Evolutionary conservation across 2,329 filamentous ascomycete genomes (phyloP).

Genomic region (Fusarium scirpi): DNA sequence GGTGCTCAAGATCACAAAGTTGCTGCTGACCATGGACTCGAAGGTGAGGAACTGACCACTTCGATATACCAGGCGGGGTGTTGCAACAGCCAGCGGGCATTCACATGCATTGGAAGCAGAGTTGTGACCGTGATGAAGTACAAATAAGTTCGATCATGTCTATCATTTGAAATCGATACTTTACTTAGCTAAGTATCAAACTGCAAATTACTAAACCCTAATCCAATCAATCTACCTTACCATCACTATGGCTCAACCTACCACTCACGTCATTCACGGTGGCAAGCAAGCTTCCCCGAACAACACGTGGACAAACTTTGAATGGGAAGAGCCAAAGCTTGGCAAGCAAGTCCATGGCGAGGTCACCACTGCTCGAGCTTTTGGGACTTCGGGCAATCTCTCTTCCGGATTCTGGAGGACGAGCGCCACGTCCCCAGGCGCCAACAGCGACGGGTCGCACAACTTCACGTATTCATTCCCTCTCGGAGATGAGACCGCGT

Average conservation of each 20-base stretch:
- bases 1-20: too few species aligned
- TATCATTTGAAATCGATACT: fast-evolving
- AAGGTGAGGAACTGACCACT: too few species aligned
- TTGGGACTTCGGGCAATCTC: conserved; percentile 3
- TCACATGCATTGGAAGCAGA: background rate
- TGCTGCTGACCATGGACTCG: too few species aligned
- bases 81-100: too few species aligned
- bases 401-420: conserved; percentile 13
- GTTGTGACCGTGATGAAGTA: background rate
- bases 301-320: background rate
- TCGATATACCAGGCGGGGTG: too few species aligned
- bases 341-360: conserved; percentile 15
- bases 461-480: conserved; percentile 5
- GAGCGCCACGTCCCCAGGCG: background rate
- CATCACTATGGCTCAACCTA: conserved; percentile 3
- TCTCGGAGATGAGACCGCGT: conserved; percentile 6
- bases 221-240: background rate
- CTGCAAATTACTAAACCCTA: fast-evolving
- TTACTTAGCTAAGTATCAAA: too few species aligned
- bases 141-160: background rate
- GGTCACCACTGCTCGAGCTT: background rate
- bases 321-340: conserved; percentile 13
- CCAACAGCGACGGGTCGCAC: conserved; percentile 2
- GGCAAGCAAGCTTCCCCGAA: conserved; percentile 1
- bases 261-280: conserved; percentile 7